Base-by-base conservation (phyloP, 805 yeast species). In the Hanseniaspora hatyaiensis region DNA sequence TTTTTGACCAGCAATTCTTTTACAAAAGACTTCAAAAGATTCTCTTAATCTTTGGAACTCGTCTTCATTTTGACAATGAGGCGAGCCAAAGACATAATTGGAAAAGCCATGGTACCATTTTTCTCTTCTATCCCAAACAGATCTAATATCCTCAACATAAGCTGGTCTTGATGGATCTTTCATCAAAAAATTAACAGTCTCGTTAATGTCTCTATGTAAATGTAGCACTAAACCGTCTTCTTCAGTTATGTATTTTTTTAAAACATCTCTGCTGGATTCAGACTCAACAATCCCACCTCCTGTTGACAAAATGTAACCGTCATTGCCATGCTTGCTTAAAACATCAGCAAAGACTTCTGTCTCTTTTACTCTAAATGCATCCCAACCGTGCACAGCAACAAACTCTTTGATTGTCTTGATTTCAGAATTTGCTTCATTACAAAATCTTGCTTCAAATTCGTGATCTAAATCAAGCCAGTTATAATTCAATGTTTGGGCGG, bases 271-370 rank as follows among this genome's bases (percentile, higher is more conserved):
- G 4, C 94, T 77, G n/a, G 63, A 72, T 6, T 70, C 70, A 33
- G 73, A 73, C 64, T 89, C 97, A 23, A 92, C 94, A 51, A 92
- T 71, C 8, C 99, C 99, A 37, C 99, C 99, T 29, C 99, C 99
- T 42, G 96, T 84, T 0, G 97, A 84, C 47, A 89, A 72, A 19
- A 89, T 82, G 56, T 78, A 69, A 4, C 81, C 81, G 26, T 68
- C 61, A 15, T 61, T 59, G 3, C 72, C 68, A 49, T 66, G 60
- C 11, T 59, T 55, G 4, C 55, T 50, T 2, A 60, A 52, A 26
- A 71, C 67, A 40, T 75, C 73, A 42, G 70, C 63, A 52, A 83
- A 73, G 36, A 82, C 65, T 34, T 64, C 66, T 5, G 73, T 55
- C 62, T 92, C 99, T 46, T 68, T 64, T 23, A 61, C 66, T 52